Evolutionary conservation across 331 rosid genomes (phyloP), one percentile per base, ranked within the genome.

Genomic region (Phaseolus coccineus): DNA sequence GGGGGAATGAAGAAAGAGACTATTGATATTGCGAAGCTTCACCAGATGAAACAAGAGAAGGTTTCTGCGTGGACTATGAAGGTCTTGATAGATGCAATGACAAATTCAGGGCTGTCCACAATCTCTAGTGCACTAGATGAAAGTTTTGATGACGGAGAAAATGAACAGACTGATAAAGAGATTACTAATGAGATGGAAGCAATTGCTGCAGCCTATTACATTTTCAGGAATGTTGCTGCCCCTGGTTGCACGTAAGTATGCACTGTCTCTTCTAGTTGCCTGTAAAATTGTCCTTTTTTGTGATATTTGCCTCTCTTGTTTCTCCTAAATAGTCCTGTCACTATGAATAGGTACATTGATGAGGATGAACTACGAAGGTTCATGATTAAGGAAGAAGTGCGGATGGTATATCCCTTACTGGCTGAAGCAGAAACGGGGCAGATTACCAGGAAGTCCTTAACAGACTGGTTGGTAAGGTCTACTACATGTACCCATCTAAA

Each of bases 41-140:
- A 93, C 30, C 68, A 69, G 85, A 89, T 96, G 88, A 96, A 93
- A 80, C 94, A 87, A 65, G 98, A 89, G 74, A 96, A 91, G 81
- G 96, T 96, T 79, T 91, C 97, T 11, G 90, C 99, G 7, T 93
- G 99, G 98, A 96, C 98, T 12, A 93, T 96, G 98, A 93, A 96
- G 88, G 88, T 84, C 46, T 82, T 96, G 89, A 87, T 93, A 52
- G 98, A 96, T 63, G 97, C 94, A 37, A 91, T 91, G 80, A 68
- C 85, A 19, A 90, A 82, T 82, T 93, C 98, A n/a, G 89, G 97
- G 76, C 84, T 95, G 50, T 87, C 97, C 69, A 94, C 98, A 11
- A 84, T 95, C 72, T 93, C 98, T 8, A 81, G 80, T 62, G 52
- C 88, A 40, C 73, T 92, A 16, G 97, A 94, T 33, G 88, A 87